A percentile compares a stretch with the other conserved stretches of the same genome.
phyloP scores from a whole-genome alignment of 2,329 filamentous ascomycete genomes.

The Fusarium succisae region DNA sequence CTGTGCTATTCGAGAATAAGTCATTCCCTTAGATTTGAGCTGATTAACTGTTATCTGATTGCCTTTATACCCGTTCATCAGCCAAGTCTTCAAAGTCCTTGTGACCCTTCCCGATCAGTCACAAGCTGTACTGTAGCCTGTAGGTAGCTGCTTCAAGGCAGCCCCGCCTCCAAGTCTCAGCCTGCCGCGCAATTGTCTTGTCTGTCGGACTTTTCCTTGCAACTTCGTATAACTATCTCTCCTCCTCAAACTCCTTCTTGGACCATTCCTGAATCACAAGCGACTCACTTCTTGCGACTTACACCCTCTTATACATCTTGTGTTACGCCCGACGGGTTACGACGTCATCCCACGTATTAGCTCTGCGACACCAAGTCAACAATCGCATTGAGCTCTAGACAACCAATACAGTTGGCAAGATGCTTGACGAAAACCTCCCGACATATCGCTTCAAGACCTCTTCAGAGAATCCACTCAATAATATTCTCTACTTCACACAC shows the following conservation, averaged over 20 bases:
- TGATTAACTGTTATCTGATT: neutral
- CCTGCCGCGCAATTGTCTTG: constrained; percentile 29
- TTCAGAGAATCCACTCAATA: constrained; percentile 64
- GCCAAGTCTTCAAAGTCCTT: constrained; percentile 5
- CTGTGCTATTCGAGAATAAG: neutral
- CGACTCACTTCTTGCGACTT: neutral
- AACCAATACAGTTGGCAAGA: constrained; percentile 49
- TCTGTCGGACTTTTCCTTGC: constrained; percentile 7
- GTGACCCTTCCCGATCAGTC: constrained; percentile 18
- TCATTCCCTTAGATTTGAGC: neutral
- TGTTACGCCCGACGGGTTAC: neutral
- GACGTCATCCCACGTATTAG: constrained; percentile 18
- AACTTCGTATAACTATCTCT: constrained; percentile 8
- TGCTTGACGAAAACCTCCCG: constrained; percentile 96
- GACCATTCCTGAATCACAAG: neutral
- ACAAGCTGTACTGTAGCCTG: neutral
- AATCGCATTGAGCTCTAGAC: neutral
- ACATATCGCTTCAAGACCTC: constrained; percentile 67
- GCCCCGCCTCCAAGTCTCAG: constrained; percentile 24
- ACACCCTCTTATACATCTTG: neutral
- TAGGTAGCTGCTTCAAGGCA: constrained; percentile 5
- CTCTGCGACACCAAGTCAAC: constrained; percentile 14
- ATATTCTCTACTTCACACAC: constrained; percentile 68
- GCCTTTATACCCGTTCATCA: neutral
- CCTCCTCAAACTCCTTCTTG: neutral